Evolutionary conservation across 2,329 filamentous ascomycete species (phyloP).

Genomic region (Sporothrix inflata): DNA sequence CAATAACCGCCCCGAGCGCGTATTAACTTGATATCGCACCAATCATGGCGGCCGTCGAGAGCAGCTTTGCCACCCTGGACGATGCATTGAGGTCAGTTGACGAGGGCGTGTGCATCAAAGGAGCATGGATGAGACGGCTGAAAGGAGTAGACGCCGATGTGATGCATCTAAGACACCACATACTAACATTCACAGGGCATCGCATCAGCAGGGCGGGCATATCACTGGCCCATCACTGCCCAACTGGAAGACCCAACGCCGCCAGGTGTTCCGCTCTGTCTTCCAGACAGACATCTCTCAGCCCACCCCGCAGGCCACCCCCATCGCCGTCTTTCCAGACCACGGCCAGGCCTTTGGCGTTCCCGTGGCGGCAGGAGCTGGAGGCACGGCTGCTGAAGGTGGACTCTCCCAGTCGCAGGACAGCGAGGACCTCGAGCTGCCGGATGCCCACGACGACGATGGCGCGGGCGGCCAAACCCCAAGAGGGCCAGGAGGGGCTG

Average conservation of each 20-base stretch:
- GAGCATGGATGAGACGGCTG: not conserved
- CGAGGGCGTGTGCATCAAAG: not conserved
- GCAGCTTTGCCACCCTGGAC: constrained; percentile 26
- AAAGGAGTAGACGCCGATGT: not conserved
- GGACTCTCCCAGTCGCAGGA: constrained; percentile 25
- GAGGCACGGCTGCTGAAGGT: not conserved
- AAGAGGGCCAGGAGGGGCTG: not conserved
- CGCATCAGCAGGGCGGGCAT: not conserved
- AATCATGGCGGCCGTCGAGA: constrained; percentile 29
- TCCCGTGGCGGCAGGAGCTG: constrained; percentile 33
- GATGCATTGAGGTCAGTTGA: constrained; percentile 31
- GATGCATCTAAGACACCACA: not conserved
- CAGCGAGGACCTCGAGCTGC: constrained; percentile 31
- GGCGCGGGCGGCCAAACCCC: not conserved
- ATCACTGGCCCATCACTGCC: constrained; percentile 38
- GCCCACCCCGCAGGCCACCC: constrained; percentile 51
- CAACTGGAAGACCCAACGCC: constrained; percentile 52
- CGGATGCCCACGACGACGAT: constrained; percentile 34
- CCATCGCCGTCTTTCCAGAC: constrained; percentile 45
- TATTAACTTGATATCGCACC: not conserved
- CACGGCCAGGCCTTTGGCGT: constrained; percentile 54
- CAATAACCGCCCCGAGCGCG: constrained; percentile 14
- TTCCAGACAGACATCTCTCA: constrained; percentile 57
- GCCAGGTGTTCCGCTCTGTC: constrained; percentile 58
- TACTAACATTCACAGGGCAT: constrained; percentile 15